Evolutionary conservation across 2,329 filamentous ascomycete genomes (phyloP).

Genomic region (Claviceps pazoutovae): DNA sequence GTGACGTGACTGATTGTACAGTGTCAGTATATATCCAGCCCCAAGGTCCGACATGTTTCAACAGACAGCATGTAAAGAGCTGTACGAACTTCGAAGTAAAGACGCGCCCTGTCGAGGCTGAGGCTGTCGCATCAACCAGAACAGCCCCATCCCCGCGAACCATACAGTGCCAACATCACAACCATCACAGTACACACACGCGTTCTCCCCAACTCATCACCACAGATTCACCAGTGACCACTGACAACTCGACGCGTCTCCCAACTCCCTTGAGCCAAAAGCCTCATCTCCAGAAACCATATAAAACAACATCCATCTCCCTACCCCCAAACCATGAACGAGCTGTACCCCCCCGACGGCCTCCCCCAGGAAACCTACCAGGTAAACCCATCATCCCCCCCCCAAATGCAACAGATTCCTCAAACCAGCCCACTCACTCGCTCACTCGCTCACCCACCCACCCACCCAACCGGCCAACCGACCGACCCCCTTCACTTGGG

Average conservation of each 20-base stretch:
- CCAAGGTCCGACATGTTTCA: too few relatives aligned
- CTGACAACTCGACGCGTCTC: constrained; percentile 2
- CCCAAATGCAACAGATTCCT: neutral
- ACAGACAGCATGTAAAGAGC: too few relatives aligned
- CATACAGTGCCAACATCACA: neutral
- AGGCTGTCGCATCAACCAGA: neutral
- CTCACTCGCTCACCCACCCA: neutral
- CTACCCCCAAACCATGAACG: constrained; percentile 10
- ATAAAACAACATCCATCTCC: neutral
- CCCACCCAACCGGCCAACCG: neutral
- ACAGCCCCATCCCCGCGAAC: neutral
- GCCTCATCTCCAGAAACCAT: too few relatives aligned
- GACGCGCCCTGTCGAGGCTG: neutral
- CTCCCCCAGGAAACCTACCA: constrained; percentile 32
- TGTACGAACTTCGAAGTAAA: neutral
- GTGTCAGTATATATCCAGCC: too few relatives aligned
- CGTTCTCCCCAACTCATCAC: neutral
- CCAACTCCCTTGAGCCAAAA: neutral
- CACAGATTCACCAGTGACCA: too few relatives aligned
- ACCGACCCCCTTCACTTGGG: neutral
- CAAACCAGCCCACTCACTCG: neutral
- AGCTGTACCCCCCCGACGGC: constrained; percentile 7
- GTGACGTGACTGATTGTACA: too few relatives aligned
- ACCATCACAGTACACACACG: neutral
- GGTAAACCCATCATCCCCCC: constrained; percentile 14